Base-by-base conservation (phyloP, 805 yeast species). In the Saccharomycopsis sp. region DNA sequence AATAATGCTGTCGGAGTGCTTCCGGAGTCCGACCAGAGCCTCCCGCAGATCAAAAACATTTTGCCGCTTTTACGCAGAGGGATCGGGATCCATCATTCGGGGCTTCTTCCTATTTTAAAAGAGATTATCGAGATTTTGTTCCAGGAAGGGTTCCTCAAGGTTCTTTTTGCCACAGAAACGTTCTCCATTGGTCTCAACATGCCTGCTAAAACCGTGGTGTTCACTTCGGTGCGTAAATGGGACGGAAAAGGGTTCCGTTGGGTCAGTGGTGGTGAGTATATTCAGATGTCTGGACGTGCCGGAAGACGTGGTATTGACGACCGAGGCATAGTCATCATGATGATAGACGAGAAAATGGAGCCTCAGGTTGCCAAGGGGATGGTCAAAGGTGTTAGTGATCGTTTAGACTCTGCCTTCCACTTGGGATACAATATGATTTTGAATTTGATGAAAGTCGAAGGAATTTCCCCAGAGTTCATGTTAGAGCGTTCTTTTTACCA, bases 251-350 rank as follows among this genome's bases (percentile, higher is more conserved):
- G 92, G 18, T 91, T 92, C 78, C 84, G 99, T 73, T 94, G 99
- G 99, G 97, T 94, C 34, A 89, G 97, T 57, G 99, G 99, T 60
- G 99, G 99, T 76, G 99, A 94, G 74, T 94, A 94, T 73, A 94
- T 94, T 68, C 99, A 94, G 75, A 94, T 94, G 99, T 89, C 97
- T 51, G 99, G 99, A 64, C 85, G 99, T 73, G 99, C 99, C 21
- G 99, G 99, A 66, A 91, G 99, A 79, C 89, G 99, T 80, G 99
- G 99, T 68, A 80, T 94, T 65, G 99, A 94, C 79, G 99, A 94
- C 71, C 87, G 99, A 71, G 99, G 99, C 75, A 91, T 94, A 71
- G 99, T 94, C 53, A 94, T 94, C 64, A 89, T 94, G 94, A 94
- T 94, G 99, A 91, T 94, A 70, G 98, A 94, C 70, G 98, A 94